Evolutionary conservation across 306 rosid species (phyloP).

Genomic region (Prunus mongolica): DNA sequence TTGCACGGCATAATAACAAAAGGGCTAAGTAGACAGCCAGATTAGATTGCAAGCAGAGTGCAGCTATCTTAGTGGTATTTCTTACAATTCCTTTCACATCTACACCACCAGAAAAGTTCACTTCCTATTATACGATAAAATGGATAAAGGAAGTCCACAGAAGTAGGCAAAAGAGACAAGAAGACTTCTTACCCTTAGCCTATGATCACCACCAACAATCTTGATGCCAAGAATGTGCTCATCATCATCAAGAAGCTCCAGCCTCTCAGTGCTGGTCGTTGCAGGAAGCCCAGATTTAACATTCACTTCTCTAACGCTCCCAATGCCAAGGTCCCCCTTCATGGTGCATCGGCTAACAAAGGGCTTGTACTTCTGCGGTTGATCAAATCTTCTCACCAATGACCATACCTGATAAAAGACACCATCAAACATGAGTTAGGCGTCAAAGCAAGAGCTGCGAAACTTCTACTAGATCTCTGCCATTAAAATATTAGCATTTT

Average conservation of each 20-base stretch:
- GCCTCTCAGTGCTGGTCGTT: conserved; percentile 84
- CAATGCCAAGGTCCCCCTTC: conserved; percentile 83
- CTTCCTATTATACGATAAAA: not conserved
- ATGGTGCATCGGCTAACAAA: conserved; percentile 80
- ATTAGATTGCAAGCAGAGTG: not conserved
- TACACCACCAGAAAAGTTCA: not conserved
- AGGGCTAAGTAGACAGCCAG: not conserved
- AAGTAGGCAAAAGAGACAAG: not conserved
- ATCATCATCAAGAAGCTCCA: conserved; percentile 84
- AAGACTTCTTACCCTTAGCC: conserved; percentile 58
- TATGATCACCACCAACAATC: conserved; percentile 87
- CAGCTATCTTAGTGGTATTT: not conserved
- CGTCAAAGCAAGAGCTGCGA: not conserved
- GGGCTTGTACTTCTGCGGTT: conserved; percentile 87
- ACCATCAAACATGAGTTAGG: not conserved
- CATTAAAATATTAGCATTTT: not conserved
- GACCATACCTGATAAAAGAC: conserved; percentile 82
- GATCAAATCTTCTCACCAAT: conserved; percentile 90
- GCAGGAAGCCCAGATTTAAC: conserved; percentile 98
- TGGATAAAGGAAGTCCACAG: conserved; percentile 1
- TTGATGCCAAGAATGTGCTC: conserved; percentile 80
- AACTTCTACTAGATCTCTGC: not conserved
- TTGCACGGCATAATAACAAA: not conserved
- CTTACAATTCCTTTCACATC: not conserved
- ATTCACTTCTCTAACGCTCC: conserved; percentile 89